phyloP scores from a whole-genome alignment of 2,329 filamentous ascomycete species.

The Pseudogymnoascus sp. region DNA sequence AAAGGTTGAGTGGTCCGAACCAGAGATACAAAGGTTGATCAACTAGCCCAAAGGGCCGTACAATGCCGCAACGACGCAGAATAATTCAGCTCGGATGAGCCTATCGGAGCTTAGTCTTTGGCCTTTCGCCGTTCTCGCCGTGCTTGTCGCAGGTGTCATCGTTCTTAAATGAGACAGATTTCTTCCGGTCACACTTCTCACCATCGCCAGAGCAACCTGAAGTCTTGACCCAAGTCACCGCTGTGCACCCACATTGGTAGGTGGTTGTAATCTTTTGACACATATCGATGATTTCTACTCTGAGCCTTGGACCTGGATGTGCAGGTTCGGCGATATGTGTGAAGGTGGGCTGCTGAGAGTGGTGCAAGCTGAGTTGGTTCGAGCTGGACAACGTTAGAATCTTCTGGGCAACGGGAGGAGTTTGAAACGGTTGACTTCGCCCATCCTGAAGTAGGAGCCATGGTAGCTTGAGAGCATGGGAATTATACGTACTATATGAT shows the following conservation, averaged over 20 bases:
- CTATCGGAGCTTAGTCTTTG: neutral
- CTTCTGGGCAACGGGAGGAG: neutral
- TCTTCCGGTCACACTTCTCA: neutral
- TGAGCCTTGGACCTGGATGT: neutral
- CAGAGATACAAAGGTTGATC: neutral
- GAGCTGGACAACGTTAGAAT: neutral
- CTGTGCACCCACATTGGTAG: neutral
- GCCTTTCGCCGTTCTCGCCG: neutral
- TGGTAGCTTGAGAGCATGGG: neutral
- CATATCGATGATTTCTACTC: neutral
- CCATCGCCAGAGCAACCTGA: neutral
- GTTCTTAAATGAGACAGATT: neutral
- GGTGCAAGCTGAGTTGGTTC: neutral
- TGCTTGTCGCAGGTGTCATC: neutral
- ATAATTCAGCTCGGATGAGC: neutral
- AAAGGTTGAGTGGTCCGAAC: neutral
- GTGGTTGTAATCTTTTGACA: neutral
- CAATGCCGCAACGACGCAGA: neutral
- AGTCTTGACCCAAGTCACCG: neutral
- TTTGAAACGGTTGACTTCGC: neutral
- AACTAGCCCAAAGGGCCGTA: neutral
- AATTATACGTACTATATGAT: neutral
- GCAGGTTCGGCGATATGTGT: neutral
- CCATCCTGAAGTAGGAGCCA: neutral
- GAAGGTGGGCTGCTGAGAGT: neutral